Percentiles rank a stretch among this genome's conserved stretches.
Conservation (phyloP, 164 flowering plant genomes). For the Warburgia ugandensis region DNA sequence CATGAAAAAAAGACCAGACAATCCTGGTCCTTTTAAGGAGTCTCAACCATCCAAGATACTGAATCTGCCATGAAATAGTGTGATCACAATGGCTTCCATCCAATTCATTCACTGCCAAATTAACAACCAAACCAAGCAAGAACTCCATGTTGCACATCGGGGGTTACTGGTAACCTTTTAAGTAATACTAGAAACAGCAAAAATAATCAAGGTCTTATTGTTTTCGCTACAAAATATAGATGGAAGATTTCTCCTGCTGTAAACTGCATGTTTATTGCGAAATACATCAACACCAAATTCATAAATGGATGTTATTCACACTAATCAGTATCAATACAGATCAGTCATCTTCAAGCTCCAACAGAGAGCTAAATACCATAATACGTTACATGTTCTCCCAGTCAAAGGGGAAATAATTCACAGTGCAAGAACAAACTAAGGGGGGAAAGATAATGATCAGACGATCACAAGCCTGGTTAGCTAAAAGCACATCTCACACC, state of each 20-base stretch:
- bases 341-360: slow-evolving; percentile 3
- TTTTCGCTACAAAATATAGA: background rate
- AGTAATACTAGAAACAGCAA: no score
- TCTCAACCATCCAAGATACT: no score
- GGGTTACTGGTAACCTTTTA: no score
- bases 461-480: background rate
- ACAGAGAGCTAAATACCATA: background rate
- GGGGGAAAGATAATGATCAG: slow-evolving; percentile 1
- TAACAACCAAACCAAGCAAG: no score
- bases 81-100: no score
- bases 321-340: slow-evolving; percentile 1
- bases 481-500: background rate
- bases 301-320: slow-evolving; percentile 8
- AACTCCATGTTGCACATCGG: no score
- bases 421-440: slow-evolving; percentile 1
- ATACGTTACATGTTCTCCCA: background rate
- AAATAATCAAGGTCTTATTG: no score
- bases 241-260: background rate
- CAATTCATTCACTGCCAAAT: no score
- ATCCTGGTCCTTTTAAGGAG: no score
- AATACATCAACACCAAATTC: background rate
- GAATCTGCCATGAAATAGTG: no score
- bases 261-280: background rate
- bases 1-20: no score
- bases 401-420: slow-evolving; percentile 1